These are phyloP conservation scores for Magnusiomyces ingens DNA, from an alignment of 1,139 yeast species.

Conservation along the genomic window DNA sequence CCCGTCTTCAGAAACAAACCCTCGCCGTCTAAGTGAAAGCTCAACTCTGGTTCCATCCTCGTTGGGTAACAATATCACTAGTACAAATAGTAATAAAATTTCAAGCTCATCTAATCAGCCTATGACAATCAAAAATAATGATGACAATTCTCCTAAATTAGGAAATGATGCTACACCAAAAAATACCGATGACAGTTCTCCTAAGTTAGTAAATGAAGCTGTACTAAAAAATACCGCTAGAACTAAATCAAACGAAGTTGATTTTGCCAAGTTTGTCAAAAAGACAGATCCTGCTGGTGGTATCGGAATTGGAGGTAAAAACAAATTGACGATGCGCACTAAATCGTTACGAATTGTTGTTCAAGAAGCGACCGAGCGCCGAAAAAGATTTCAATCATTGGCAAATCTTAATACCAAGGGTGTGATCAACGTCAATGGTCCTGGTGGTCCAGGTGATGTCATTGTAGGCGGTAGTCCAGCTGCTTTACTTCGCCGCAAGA, in stretches of 20 bases:
- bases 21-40: too few relatives aligned
- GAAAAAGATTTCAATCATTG: slow-evolving; percentile 36
- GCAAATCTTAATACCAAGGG: slow-evolving; percentile 24
- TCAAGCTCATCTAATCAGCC: too few relatives aligned
- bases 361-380: slow-evolving; percentile 71
- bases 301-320: neutral
- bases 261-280: slow-evolving; percentile 1
- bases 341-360: slow-evolving; percentile 91
- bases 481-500: slow-evolving; percentile 52
- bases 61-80: too few relatives aligned
- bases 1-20: too few relatives aligned
- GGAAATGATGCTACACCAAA: too few relatives aligned
- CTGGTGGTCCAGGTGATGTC: slow-evolving; percentile 7
- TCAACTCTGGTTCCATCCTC: too few relatives aligned
- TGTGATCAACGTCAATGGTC: neutral
- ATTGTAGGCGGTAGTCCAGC: slow-evolving; percentile 16
- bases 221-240: too few relatives aligned
- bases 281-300: neutral
- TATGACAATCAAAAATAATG: too few relatives aligned
- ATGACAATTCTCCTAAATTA: too few relatives aligned
- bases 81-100: too few relatives aligned
- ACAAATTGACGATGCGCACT: slow-evolving; percentile 35
- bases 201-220: too few relatives aligned
- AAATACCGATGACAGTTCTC: too few relatives aligned
- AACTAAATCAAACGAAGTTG: neutral